Evolutionary conservation across 768 basidiomycete species (phyloP), one percentile per base, ranked within the genome.

Genomic region (Collybia sordida): DNA sequence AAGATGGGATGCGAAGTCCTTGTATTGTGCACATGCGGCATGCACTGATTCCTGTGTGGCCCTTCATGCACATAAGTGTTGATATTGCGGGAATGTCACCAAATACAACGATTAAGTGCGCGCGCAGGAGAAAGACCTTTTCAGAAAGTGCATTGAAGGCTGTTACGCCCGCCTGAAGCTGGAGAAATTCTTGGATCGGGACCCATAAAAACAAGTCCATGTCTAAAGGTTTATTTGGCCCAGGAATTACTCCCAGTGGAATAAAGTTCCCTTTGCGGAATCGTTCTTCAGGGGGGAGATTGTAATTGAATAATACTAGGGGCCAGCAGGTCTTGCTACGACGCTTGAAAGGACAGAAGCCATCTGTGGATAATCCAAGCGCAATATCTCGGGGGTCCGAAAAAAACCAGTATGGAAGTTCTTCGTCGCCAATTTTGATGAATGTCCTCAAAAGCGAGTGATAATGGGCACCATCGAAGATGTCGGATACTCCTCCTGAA

Each of bases 321-420:
- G 74, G 76, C 56, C 69, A 77, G 4, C 66, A 64, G 0, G 70
- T 69, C 3, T 54, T 49, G 1, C 55, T 58, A 0, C 58, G 55
- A 1, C 61, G 53, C 23, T 67, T 65, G 46, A 65, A 72, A 14
- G 70, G 62, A 0, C 57, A 45, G 45, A 73, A 74, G 0, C 74
- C 70, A 58, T 79, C 72, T 0, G 63, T 65, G 3, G 66, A 69
- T 0, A 75, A n/a, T n/a, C n/a, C n/a, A n/a, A n/a, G n/a, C n/a
- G n/a, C n/a, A n/a, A n/a, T n/a, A n/a, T n/a, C n/a, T n/a, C n/a
- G n/a, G n/a, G n/a, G n/a, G n/a, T n/a, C n/a, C n/a, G 25, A 27
- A 9, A 27, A 27, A 27, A 27, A 27, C 25, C 25, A 27, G 5
- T 27, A 4, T 9, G 9, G 25, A 27, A 27, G 25, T 9, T 27